Evolutionary conservation across 2,329 filamentous ascomycete species (phyloP).

Genomic region (Colletotrichum echinochloae): DNA sequence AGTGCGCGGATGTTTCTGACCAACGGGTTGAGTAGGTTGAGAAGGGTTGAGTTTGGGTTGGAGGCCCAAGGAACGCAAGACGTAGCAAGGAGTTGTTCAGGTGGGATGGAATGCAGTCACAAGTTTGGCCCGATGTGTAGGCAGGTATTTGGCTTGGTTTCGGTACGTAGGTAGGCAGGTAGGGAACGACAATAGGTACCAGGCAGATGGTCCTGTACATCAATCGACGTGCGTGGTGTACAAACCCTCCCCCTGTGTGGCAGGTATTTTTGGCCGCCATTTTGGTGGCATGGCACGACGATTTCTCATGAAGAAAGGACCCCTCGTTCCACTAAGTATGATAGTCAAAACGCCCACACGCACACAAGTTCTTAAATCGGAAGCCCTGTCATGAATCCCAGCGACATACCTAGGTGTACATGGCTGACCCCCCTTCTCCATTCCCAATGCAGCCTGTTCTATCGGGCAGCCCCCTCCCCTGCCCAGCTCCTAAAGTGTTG

Average conservation of each 20-base stretch:
- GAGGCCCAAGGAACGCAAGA: constrained; percentile 30
- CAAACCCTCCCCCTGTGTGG: constrained; percentile 7
- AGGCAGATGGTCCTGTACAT: constrained; percentile 26
- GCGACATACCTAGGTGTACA: too few relatives aligned
- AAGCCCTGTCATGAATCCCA: constrained; percentile 17
- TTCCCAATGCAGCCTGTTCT: constrained; percentile 15
- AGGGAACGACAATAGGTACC: constrained; percentile 5
- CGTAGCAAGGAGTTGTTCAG: constrained; percentile 36
- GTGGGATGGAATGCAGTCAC: constrained; percentile 27
- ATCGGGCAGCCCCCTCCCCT: constrained; percentile 11
- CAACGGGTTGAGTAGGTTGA: constrained; percentile 27
- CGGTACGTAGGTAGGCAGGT: not conserved
- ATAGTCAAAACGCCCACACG: constrained; percentile 10
- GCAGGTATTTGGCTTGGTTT: constrained; percentile 1
- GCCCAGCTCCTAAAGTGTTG: not conserved
- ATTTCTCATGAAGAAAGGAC: constrained; percentile 18
- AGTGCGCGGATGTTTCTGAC: constrained; percentile 23
- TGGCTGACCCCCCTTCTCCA: constrained; percentile 4
- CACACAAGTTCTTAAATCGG: not conserved
- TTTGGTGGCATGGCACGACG: constrained; percentile 19
- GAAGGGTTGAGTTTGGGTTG: constrained; percentile 28
- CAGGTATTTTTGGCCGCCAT: constrained; percentile 37
- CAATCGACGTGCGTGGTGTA: constrained; percentile 29
- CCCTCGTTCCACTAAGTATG: constrained; percentile 26
- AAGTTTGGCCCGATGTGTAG: constrained; percentile 12